Conservation (phyloP, 2,329 filamentous ascomycete genomes). For the Boeremia lycopersici region DNA sequence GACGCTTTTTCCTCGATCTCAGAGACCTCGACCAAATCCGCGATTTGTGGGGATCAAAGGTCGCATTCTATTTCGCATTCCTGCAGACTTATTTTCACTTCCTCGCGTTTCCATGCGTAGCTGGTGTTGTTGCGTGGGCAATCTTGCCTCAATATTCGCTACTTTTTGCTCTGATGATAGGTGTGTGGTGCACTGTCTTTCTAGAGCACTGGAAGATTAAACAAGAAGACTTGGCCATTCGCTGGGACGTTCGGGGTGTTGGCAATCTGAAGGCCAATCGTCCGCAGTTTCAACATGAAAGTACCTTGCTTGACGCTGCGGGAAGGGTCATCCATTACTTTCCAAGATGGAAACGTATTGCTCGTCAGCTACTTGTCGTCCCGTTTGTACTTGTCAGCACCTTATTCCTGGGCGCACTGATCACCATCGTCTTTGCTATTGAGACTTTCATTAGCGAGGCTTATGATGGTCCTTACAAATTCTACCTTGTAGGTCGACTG, state of each 20-base stretch:
- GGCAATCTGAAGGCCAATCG: conserved; percentile 38
- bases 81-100: conserved; percentile 43
- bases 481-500: conserved; percentile 29
- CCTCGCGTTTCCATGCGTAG: conserved; percentile 37
- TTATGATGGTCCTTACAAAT: conserved; percentile 42
- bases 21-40: conserved; percentile 75
- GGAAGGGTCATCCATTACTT: conserved; percentile 36
- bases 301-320: conserved; percentile 30
- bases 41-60: conserved; percentile 76
- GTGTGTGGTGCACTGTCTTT: conserved; percentile 44
- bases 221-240: conserved; percentile 39
- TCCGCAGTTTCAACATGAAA: conserved; percentile 37
- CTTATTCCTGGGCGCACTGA: conserved; percentile 34
- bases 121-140: conserved; percentile 38
- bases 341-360: conserved; percentile 38
- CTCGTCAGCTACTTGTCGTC: conserved; percentile 37
- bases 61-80: conserved; percentile 47
- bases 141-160: conserved; percentile 42
- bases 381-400: conserved; percentile 40
- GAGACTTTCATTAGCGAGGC: conserved; percentile 44
- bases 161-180: conserved; percentile 37
- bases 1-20: conserved; percentile 70
- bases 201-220: conserved; percentile 46
- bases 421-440: conserved; percentile 38
- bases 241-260: conserved; percentile 43